Base-by-base conservation (phyloP, 345 rosid genomes). In the Populus nigra region DNA sequence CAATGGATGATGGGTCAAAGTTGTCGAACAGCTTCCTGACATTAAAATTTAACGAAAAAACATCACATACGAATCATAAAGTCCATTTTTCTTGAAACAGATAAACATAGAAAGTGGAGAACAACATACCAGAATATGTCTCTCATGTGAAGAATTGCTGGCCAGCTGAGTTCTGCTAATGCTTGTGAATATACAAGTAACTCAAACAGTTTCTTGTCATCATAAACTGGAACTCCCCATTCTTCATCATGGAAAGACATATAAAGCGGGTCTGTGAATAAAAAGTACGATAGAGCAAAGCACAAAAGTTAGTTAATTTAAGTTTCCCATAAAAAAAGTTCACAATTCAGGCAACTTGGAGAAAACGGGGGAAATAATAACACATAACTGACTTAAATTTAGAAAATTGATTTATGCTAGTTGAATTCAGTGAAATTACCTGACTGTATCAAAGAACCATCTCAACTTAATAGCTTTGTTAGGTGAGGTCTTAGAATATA, bases 81-180 rank as follows among this genome's bases (percentile, higher is more conserved):
- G 10, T 41, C 29, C 35, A 27, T 5, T 27, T 50, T 31, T 69
- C 27, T 25, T 10, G 16, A 49, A 47, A 41, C 36, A 29, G 36
- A n/a, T 31, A 59, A 43, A 78, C 33, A 62, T 13, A 41, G 7
- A 71, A 75, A 68, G 65, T 23, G 71, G 43, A 75, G 69, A 69
- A 25, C 63, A 23, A 49, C 63, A 63, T 78, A 90, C 99, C 98
- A 89, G 83, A 93, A 91, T 76, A 83, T 65, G 1, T 88, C 88
- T 85, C 93, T 87, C 88, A 84, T 86, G 41, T 71, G 85, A 55
- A 95, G 90, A 57, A 95, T 90, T n/a, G 89, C 83, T 47, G 90
- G 94, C 97, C 99, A 95, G 83, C 91, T 91, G 75, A 91, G 86
- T 85, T 95, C 99, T 66, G 97, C 97, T 74, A 93, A 82, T n/a